These are phyloP conservation scores for Colletotrichum lini DNA, from an alignment of 2,329 filamentous ascomycete genomes.

Conservation along the genomic window DNA sequence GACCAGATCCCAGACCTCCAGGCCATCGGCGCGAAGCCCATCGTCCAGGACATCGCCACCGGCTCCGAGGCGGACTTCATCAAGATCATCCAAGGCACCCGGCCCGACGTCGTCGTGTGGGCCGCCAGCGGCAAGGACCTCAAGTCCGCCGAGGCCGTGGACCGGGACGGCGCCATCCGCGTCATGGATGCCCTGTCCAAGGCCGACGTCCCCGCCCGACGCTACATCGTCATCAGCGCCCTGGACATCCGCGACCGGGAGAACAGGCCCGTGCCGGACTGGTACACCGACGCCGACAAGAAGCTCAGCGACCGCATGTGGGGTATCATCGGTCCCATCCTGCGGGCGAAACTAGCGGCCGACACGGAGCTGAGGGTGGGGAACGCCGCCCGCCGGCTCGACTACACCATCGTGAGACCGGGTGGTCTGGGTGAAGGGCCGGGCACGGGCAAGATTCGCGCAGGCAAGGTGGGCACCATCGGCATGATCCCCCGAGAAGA, in stretches of 20 bases:
- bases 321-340: conserved; percentile 55
- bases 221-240: conserved; percentile 63
- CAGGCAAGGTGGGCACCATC: conserved; percentile 58
- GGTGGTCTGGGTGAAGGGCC: conserved; percentile 56
- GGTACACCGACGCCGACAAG: conserved; percentile 58
- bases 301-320: conserved; percentile 55
- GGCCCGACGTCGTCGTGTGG: conserved; percentile 53
- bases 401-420: conserved; percentile 62
- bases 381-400: conserved; percentile 54
- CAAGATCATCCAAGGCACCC: conserved; percentile 51
- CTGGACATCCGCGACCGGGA: conserved; percentile 59
- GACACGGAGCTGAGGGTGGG: conserved; percentile 56
- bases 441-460: conserved; percentile 54
- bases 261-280: conserved; percentile 54
- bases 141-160: conserved; percentile 59
- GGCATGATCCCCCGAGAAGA: conserved; percentile 58
- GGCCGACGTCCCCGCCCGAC: conserved; percentile 53
- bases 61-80: conserved; percentile 54
- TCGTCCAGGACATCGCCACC: conserved; percentile 59
- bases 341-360: conserved; percentile 59
- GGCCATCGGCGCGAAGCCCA: conserved; percentile 57
- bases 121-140: conserved; percentile 51
- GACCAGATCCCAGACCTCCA: conserved; percentile 54
- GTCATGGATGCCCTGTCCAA: conserved; percentile 60
- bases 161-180: conserved; percentile 61